These are phyloP conservation scores for Hirsutella rhossiliensis DNA, from an alignment of 2,329 filamentous ascomycete species.

Conservation along the genomic window DNA sequence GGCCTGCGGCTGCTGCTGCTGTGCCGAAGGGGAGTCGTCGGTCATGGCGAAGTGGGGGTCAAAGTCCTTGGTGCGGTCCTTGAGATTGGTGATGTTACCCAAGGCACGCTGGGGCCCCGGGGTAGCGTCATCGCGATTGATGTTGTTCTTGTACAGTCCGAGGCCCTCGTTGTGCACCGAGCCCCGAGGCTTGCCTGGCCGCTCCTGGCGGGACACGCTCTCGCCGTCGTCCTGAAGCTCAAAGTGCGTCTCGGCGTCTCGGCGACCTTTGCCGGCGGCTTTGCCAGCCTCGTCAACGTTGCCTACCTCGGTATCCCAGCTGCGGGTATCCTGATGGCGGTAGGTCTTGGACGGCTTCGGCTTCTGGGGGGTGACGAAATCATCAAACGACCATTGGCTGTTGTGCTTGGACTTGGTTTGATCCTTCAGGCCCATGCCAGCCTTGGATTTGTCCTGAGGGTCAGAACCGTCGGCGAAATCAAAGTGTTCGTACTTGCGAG, in stretches of 20 bases:
- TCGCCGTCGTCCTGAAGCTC: constrained; percentile 67
- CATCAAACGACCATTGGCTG: constrained; percentile 77
- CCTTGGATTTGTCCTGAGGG: constrained; percentile 31
- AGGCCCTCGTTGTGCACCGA: constrained; percentile 55
- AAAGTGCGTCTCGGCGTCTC: constrained; percentile 73
- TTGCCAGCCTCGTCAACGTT: constrained; percentile 47
- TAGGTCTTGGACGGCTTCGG: constrained; percentile 43
- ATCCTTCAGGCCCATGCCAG: constrained; percentile 27
- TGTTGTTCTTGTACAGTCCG: constrained; percentile 62
- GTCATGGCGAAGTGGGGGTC: constrained; percentile 65
- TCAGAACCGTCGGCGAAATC: constrained; percentile 60
- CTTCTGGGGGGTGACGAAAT: constrained; percentile 78
- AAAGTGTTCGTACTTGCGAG: constrained; percentile 77
- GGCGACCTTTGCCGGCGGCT: constrained; percentile 55
- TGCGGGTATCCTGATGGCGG: constrained; percentile 58
- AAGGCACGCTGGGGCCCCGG: constrained; percentile 34
- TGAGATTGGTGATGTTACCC: constrained; percentile 59
- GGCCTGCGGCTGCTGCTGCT: constrained; percentile 25
- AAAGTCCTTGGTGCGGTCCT: constrained; percentile 65
- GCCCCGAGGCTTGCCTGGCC: constrained; percentile 33
- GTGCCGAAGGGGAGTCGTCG: constrained; percentile 48
- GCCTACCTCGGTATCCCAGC: constrained; percentile 57
- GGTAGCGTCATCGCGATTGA: constrained; percentile 41
- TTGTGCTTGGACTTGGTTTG: constrained; percentile 48
- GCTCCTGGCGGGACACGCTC: constrained; percentile 36